phyloP scores from a whole-genome alignment of 345 rosid species.

The Tarenaya hassleriana region DNA sequence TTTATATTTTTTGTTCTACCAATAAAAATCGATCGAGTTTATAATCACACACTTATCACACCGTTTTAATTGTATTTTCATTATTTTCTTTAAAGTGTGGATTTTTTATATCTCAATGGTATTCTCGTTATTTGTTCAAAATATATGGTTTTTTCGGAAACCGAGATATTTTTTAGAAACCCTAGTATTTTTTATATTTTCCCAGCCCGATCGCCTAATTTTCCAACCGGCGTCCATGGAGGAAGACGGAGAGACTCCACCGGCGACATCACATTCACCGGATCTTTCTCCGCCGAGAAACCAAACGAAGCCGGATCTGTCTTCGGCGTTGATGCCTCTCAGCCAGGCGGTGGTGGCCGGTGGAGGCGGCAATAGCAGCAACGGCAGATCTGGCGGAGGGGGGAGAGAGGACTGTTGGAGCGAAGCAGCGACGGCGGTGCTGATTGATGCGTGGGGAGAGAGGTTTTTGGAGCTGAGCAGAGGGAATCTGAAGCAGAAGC shows the following conservation, averaged over 20 bases:
- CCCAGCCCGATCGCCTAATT: too few species aligned
- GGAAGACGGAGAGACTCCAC: constrained; percentile 49
- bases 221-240: constrained; percentile 33
- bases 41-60: too few species aligned
- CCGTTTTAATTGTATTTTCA: too few species aligned
- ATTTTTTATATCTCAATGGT: too few species aligned
- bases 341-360: constrained; percentile 24
- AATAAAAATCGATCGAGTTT: too few species aligned
- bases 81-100: too few species aligned
- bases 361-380: constrained; percentile 27
- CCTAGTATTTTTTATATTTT: too few species aligned
- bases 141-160: too few species aligned
- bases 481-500: constrained; percentile 88
- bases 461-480: constrained; percentile 77
- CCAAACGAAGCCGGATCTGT: constrained; percentile 24
- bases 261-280: constrained; percentile 28
- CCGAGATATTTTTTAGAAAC: too few species aligned
- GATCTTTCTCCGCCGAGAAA: constrained; percentile 30
- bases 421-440: constrained; percentile 68
- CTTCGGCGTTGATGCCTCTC: constrained; percentile 31
- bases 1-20: too few species aligned
- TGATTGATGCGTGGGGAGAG: constrained; percentile 88
- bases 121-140: too few species aligned
- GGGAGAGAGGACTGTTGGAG: constrained; percentile 97
- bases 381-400: constrained; percentile 31